phyloP scores from a whole-genome alignment of 768 basidiomycete genomes.

The Pleurotus djamor region DNA sequence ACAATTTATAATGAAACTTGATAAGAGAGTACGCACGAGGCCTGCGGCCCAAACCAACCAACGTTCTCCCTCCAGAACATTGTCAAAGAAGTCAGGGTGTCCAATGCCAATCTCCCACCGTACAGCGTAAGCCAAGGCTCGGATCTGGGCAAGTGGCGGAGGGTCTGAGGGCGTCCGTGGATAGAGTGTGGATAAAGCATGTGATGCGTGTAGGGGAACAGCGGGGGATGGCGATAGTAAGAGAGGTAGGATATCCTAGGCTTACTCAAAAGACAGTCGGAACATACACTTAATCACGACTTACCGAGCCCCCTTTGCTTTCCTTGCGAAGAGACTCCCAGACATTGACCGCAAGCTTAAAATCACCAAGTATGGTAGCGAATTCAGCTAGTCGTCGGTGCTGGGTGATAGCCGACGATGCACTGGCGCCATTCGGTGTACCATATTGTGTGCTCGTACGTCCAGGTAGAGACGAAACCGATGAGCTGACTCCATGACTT shows the following conservation, averaged over 20 bases:
- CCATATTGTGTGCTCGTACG: conserved; percentile 32
- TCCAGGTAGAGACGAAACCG: conserved; percentile 37
- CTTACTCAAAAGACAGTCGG: not conserved
- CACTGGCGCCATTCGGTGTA: conserved; percentile 17
- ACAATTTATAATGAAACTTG: not conserved
- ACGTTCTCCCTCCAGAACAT: conserved; percentile 69
- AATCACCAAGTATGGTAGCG: conserved; percentile 88
- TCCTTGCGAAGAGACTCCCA: conserved; percentile 92
- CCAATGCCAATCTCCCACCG: conserved; percentile 76
- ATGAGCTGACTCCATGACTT: conserved; percentile 32
- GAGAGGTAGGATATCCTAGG: conserved; percentile 80
- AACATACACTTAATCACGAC: conserved; percentile 16
- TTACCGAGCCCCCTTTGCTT: conserved; percentile 81
- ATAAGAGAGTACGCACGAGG: conserved; percentile 48
- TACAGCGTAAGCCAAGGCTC: conserved; percentile 64
- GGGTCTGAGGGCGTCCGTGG: conserved; percentile 38
- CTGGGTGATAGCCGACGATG: conserved; percentile 51
- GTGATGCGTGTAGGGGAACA: conserved; percentile 55
- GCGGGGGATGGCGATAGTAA: conserved; percentile 67
- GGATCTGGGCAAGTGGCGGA: conserved; percentile 64
- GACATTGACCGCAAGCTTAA: conserved; percentile 74
- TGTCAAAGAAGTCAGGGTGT: conserved; percentile 53
- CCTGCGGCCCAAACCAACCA: conserved; percentile 89
- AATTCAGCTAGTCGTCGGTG: conserved; percentile 94
- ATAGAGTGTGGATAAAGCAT: conserved; percentile 53